These are phyloP conservation scores for Amylostereum areolatum DNA, from an alignment of 1,284 basidiomycete genomes.

Conservation along the genomic window DNA sequence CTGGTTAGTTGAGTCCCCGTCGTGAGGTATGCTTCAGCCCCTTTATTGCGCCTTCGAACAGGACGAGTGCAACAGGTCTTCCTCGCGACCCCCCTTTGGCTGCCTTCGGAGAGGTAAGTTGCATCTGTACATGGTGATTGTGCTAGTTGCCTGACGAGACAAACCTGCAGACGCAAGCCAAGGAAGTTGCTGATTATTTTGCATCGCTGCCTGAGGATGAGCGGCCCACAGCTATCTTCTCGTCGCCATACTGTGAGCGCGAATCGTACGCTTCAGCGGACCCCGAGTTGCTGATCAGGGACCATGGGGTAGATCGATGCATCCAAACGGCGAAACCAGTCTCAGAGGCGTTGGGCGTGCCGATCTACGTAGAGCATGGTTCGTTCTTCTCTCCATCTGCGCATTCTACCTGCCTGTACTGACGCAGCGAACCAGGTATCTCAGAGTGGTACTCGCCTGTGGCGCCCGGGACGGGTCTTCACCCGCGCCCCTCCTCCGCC, in stretches of 20 bases:
- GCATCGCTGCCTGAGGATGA: constrained; percentile 57
- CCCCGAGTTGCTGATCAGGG: constrained; percentile 1
- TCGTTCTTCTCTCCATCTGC: neutral
- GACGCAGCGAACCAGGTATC: constrained; percentile 41
- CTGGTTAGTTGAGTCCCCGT: constrained; percentile 40
- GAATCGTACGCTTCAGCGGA: neutral
- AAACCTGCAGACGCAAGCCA: constrained; percentile 55
- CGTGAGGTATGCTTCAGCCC: neutral
- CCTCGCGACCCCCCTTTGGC: constrained; percentile 75
- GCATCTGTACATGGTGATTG: too few species aligned
- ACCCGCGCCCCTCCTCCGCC: constrained; percentile 61
- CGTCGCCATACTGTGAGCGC: constrained; percentile 70
- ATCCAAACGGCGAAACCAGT: constrained; percentile 71
- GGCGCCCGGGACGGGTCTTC: constrained; percentile 58
- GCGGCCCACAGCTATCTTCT: constrained; percentile 72
- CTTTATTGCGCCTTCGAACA: constrained; percentile 19
- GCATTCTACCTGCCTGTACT: neutral
- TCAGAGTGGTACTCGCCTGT: constrained; percentile 85
- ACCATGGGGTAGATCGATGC: constrained; percentile 59
- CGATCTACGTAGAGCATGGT: constrained; percentile 77
- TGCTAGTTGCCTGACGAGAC: neutral
- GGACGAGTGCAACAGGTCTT: constrained; percentile 48
- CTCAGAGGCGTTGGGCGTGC: constrained; percentile 54
- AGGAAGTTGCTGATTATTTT: constrained; percentile 65
- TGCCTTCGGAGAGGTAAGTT: constrained; percentile 60